Percentiles rank a stretch among this genome's conserved stretches.
phyloP scores from a whole-genome alignment of 2,329 filamentous ascomycete genomes.

The Scolecobasidium constrictum region DNA sequence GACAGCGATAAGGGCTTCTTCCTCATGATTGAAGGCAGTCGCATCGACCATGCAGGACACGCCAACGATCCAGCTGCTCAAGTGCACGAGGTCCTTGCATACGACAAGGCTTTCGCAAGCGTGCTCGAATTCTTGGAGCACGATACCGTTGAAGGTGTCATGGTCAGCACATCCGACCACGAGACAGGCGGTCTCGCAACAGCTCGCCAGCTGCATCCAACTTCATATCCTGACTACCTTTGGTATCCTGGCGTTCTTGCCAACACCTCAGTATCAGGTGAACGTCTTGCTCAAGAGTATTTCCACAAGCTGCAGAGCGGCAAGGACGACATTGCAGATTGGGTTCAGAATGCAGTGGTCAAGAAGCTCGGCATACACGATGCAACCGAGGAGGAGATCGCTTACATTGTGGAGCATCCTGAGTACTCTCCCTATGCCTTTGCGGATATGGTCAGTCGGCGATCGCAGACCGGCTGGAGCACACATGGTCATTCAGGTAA shows the following conservation, averaged over 20 bases:
- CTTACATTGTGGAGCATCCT: slow-evolving; percentile 49
- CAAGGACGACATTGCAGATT: slow-evolving; percentile 32
- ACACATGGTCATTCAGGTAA: slow-evolving; percentile 72
- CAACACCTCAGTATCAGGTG: slow-evolving; percentile 65
- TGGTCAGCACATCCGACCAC: slow-evolving; percentile 89
- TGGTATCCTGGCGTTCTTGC: slow-evolving; percentile 80
- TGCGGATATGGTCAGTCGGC: slow-evolving; percentile 74
- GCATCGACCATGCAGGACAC: slow-evolving; percentile 86
- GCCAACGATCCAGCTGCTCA: slow-evolving; percentile 46
- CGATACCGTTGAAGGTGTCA: slow-evolving; percentile 61
- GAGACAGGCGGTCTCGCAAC: slow-evolving; percentile 85
- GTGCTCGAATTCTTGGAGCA: slow-evolving; percentile 77
- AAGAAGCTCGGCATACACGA: slow-evolving; percentile 68
- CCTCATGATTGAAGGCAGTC: slow-evolving; percentile 89
- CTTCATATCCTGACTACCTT: slow-evolving; percentile 56
- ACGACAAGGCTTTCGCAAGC: slow-evolving; percentile 73
- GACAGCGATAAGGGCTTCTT: slow-evolving; percentile 91
- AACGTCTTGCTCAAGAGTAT: slow-evolving; percentile 57
- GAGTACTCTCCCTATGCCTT: slow-evolving; percentile 51
- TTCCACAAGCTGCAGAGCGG: slow-evolving; percentile 42
- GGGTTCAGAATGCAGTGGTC: slow-evolving; percentile 59
- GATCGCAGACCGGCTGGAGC: slow-evolving; percentile 85
- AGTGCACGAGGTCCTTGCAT: slow-evolving; percentile 81
- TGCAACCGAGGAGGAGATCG: slow-evolving; percentile 59
- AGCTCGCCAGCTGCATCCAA: slow-evolving; percentile 56